A percentile compares a stretch with the other conserved stretches of the same genome.
Conservation (phyloP, 352 stramenopile species). For the Phytopythium kandeliae region DNA sequence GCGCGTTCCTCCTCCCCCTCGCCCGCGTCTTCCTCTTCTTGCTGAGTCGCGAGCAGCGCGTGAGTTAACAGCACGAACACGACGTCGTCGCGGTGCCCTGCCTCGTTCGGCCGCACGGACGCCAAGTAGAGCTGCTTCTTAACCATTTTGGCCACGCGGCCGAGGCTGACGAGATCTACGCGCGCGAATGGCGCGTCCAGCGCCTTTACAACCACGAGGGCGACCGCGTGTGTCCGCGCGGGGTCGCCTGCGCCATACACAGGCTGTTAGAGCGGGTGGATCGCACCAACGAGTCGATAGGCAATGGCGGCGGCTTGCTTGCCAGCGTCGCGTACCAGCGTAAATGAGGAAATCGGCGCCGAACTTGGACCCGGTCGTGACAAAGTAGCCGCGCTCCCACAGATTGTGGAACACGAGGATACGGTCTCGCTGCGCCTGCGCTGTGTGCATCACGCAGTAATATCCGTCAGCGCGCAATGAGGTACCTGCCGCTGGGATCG, state of each 20-base stretch:
- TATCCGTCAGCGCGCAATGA: no score
- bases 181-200: slow-evolving; percentile 34
- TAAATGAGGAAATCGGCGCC: slow-evolving; percentile 80
- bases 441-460: slow-evolving; percentile 6
- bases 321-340: slow-evolving; percentile 28
- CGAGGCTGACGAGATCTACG: slow-evolving; percentile 55
- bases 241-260: slow-evolving; percentile 24
- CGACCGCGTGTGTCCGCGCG: slow-evolving; percentile 33
- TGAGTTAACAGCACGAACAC: slow-evolving; percentile 62
- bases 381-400: slow-evolving; percentile 56
- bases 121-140: slow-evolving; percentile 60
- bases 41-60: slow-evolving; percentile 36
- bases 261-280: no score
- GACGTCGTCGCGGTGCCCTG: slow-evolving; percentile 12
- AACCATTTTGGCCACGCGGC: slow-evolving; percentile 69
- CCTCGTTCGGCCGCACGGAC: slow-evolving; percentile 15
- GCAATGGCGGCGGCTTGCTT: no score
- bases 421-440: slow-evolving; percentile 12
- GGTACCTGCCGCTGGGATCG: no score
- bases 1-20: slow-evolving; percentile 3
- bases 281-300: neutral
- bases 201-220: slow-evolving; percentile 44
- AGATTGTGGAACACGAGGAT: slow-evolving; percentile 59
- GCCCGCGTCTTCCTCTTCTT: slow-evolving; percentile 15
- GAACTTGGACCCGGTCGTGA: slow-evolving; percentile 79